A percentile compares a stretch with the other conserved stretches of the same genome.
Evolutionary conservation across 768 basidiomycete genomes (phyloP).

Genomic region (Panus rudis): DNA sequence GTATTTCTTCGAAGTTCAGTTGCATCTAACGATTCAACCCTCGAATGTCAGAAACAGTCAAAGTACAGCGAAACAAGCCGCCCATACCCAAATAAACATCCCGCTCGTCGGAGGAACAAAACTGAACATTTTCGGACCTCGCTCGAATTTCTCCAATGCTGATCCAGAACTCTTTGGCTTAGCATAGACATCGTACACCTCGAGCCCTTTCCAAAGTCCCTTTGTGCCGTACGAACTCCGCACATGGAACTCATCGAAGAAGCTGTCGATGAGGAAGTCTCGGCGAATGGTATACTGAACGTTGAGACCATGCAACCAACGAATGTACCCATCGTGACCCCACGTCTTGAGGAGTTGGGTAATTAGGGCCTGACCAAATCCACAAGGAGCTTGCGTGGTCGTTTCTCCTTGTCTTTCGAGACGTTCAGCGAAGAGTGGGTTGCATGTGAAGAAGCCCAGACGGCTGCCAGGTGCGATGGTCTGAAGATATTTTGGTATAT

Average conservation of each 20-base stretch:
- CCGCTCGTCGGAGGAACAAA: constrained; percentile 76
- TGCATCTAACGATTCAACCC: constrained; percentile 43
- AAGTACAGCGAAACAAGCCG: not conserved
- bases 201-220: constrained; percentile 29
- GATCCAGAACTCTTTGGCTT: constrained; percentile 21
- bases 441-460: constrained; percentile 76
- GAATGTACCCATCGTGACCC: constrained; percentile 64
- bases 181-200: constrained; percentile 39
- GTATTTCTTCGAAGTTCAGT: constrained; percentile 58
- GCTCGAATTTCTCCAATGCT: constrained; percentile 35
- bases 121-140: constrained; percentile 40
- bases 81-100: constrained; percentile 71
- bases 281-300: constrained; percentile 52
- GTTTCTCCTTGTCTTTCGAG: constrained; percentile 65
- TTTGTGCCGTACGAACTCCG: constrained; percentile 21
- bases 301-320: constrained; percentile 67
- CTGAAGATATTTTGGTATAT: too few relatives aligned
- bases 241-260: constrained; percentile 58
- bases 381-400: constrained; percentile 62
- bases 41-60: not conserved
- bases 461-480: constrained; percentile 73
- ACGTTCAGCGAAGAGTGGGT: constrained; percentile 68
- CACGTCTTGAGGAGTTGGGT: constrained; percentile 56
- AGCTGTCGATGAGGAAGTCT: constrained; percentile 56
- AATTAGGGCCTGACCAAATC: constrained; percentile 65